A percentile compares a stretch with the other conserved stretches of the same genome.
These are phyloP conservation scores for Metarhizium robertsii DNA, from an alignment of 2,329 filamentous ascomycete genomes.

Conservation along the genomic window DNA sequence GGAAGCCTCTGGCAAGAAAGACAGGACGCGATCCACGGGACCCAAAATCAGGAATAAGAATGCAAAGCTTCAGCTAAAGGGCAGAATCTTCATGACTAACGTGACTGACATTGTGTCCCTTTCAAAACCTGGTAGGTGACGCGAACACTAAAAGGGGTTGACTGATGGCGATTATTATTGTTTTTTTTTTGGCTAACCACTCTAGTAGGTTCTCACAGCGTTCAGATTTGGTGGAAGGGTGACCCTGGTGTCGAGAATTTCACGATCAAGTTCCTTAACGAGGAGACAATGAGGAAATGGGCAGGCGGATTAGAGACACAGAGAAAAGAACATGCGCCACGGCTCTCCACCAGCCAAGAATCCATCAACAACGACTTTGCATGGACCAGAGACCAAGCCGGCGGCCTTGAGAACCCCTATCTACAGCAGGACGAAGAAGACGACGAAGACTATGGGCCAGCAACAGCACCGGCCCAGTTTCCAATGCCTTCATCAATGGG, in stretches of 20 bases:
- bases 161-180: slow-evolving; percentile 1
- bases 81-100: slow-evolving; percentile 98
- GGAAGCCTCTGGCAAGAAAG: slow-evolving; percentile 72
- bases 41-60: slow-evolving; percentile 55
- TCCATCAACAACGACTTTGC: slow-evolving; percentile 62
- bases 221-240: slow-evolving; percentile 98
- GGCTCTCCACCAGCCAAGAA: slow-evolving; percentile 37
- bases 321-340: slow-evolving; percentile 50
- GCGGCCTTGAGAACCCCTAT: slow-evolving; percentile 73
- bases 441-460: slow-evolving; percentile 41
- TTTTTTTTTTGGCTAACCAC: slow-evolving; percentile 17
- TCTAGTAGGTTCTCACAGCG: slow-evolving; percentile 70
- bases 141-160: neutral
- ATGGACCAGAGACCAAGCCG: slow-evolving; percentile 63
- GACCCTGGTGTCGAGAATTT: slow-evolving; percentile 95
- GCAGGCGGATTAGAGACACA: slow-evolving; percentile 69
- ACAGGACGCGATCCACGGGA: slow-evolving; percentile 45
- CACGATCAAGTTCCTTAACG: slow-evolving; percentile 84
- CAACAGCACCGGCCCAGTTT: slow-evolving; percentile 26
- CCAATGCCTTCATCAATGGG: slow-evolving; percentile 18
- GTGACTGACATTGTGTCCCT: slow-evolving; percentile 89
- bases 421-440: slow-evolving; percentile 54
- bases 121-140: slow-evolving; percentile 68
- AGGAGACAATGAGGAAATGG: slow-evolving; percentile 93
- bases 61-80: slow-evolving; percentile 87